Evolutionary conservation across 768 basidiomycete species (phyloP).

Genomic region (Suillus paluster): DNA sequence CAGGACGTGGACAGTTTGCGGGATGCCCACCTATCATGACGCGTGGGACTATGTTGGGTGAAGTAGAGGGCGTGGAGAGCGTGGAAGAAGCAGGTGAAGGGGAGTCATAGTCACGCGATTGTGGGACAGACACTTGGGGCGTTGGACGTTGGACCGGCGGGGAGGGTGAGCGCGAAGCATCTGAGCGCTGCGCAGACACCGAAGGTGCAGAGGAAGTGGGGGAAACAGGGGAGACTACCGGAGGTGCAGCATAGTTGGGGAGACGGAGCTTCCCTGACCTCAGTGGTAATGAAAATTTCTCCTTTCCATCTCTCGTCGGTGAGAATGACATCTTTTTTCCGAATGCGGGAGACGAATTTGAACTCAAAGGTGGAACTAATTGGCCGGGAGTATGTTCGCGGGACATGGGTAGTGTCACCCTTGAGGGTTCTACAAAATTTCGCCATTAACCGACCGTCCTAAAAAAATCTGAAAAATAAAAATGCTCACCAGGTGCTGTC

Average conservation of each 20-base stretch:
- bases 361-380: slow-evolving; percentile 6
- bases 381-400: slow-evolving; percentile 19
- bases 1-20: slow-evolving; percentile 16
- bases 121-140: background rate
- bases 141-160: background rate
- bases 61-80: slow-evolving; percentile 28
- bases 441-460: background rate
- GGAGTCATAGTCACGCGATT: slow-evolving; percentile 18
- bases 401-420: slow-evolving; percentile 1
- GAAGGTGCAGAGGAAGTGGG: slow-evolving; percentile 7
- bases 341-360: background rate
- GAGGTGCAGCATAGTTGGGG: slow-evolving; percentile 40
- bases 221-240: background rate
- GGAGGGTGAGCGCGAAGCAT: slow-evolving; percentile 3
- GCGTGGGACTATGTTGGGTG: slow-evolving; percentile 24
- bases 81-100: slow-evolving; percentile 31
- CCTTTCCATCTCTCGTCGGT: background rate
- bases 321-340: background rate
- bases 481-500: slow-evolving; percentile 23
- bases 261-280: slow-evolving; percentile 31
- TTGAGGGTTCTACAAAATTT: slow-evolving; percentile 12
- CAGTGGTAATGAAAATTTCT: background rate
- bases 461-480: background rate
- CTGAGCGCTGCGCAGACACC: background rate
- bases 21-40: slow-evolving; percentile 31